A percentile compares a stretch with the other conserved stretches of the same genome.
These are phyloP conservation scores for Aspergillus thermomutatus DNA, from an alignment of 2,329 filamentous ascomycete species.

Conservation along the genomic window DNA sequence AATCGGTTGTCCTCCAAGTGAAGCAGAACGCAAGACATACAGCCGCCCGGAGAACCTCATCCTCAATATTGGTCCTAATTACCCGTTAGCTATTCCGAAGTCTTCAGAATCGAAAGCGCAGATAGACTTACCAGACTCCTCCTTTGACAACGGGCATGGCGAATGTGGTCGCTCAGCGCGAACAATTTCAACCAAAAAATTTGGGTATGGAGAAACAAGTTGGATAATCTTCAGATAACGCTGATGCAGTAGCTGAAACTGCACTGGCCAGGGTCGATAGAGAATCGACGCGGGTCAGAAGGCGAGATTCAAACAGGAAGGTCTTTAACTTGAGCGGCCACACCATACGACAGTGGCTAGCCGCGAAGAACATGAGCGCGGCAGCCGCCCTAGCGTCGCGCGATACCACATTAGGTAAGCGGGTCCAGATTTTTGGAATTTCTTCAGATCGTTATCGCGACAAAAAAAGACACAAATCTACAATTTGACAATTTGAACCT, in stretches of 20 bases:
- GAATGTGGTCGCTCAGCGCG: conserved; percentile 1
- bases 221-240: neutral
- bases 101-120: neutral
- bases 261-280: conserved; percentile 11
- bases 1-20: too few relatives aligned
- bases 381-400: conserved; percentile 23
- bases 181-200: neutral
- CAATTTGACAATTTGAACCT: conserved; percentile 13
- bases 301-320: conserved; percentile 3
- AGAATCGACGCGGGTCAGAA: conserved; percentile 21
- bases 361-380: conserved; percentile 25
- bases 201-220: neutral
- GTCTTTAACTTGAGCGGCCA: conserved; percentile 5
- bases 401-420: conserved; percentile 28
- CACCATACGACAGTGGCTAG: conserved; percentile 14
- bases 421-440: conserved; percentile 29
- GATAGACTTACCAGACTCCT: conserved; percentile 53
- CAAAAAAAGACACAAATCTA: conserved; percentile 19
- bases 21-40: conserved; percentile 34
- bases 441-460: conserved; percentile 16
- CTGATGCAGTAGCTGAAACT: neutral
- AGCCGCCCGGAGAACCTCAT: conserved; percentile 95
- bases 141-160: conserved; percentile 65
- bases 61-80: conserved; percentile 64
- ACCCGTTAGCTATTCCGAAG: conserved; percentile 14